phyloP scores from a whole-genome alignment of 2,329 filamentous ascomycete species.

The Coniella vitis region DNA sequence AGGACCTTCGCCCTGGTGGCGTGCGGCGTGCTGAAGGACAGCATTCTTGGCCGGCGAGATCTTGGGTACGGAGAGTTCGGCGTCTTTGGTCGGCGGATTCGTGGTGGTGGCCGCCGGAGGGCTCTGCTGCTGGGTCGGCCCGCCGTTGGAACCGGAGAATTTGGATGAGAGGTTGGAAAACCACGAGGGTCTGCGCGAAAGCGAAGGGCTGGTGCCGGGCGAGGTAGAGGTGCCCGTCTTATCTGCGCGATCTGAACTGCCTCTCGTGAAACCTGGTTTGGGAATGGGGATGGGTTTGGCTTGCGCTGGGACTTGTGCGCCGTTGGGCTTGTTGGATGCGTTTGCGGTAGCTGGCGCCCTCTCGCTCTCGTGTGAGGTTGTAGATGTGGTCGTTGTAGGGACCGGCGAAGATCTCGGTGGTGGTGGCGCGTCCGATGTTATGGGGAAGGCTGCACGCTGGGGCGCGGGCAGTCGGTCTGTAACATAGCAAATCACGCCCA shows the following conservation, averaged over 20 bases:
- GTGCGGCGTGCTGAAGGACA: conserved; percentile 50
- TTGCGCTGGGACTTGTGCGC: background rate
- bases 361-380: conserved; percentile 15
- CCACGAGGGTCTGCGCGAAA: conserved; percentile 70
- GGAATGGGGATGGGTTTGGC: conserved; percentile 23
- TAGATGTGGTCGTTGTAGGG: conserved; percentile 7
- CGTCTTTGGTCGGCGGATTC: conserved; percentile 29
- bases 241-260: conserved; percentile 23
- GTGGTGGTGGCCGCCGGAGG: conserved; percentile 25
- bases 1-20: conserved; percentile 53
- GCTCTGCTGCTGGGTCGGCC: conserved; percentile 19
- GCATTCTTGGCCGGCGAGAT: conserved; percentile 48
- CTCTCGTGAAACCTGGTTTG: conserved; percentile 26
- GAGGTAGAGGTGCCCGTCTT: conserved; percentile 25
- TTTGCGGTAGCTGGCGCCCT: conserved; percentile 5
- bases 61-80: conserved; percentile 42
- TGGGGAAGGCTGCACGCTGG: conserved; percentile 19
- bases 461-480: conserved; percentile 7
- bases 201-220: conserved; percentile 24
- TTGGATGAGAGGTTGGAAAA: conserved; percentile 90
- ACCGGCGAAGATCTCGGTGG: conserved; percentile 16
- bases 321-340: conserved; percentile 14
- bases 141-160: conserved; percentile 55
- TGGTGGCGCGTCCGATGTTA: conserved; percentile 13
- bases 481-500: conserved; percentile 2